Evolutionary conservation across 108 stramenopile species (phyloP), one percentile per base, ranked within the genome.

Genomic region (Tribonema minus): DNA sequence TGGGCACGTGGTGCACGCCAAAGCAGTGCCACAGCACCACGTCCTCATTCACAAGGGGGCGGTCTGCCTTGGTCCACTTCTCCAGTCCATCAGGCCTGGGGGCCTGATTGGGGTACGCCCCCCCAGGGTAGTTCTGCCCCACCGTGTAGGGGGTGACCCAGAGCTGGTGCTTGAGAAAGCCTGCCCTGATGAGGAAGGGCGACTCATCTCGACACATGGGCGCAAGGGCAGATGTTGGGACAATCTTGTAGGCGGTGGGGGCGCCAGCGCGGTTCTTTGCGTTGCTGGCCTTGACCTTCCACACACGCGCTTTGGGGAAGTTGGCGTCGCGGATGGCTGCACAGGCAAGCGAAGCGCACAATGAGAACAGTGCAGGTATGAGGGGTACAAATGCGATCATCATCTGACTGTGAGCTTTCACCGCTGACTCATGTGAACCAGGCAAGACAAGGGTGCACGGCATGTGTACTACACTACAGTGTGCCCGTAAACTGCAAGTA

Each of bases 211-310:
- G 46, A 15, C 15, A 9, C 46, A 54, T 54, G 20, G 46, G 46
- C 46, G 9, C 20, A 20, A 54, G 46, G 9, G 46, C 9, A 9
- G 46, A 54, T 54, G 46, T 88, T 0, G 89, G 89, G 7, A 85
- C 28, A 12, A 90, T 40, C 67, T 90, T 88, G 75, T 87, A 90
- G 15, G 89, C 81, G 0, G 72, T 70, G 0, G 20, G 20, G 46
- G 46, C 46, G 20, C 46, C 46, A 15, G 15, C 46, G 9, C 46
- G 9, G 46, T 54, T 54, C 9, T 20, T 9, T 54, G 46, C 20
- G 9, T 9, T 15, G 9, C 15, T 54, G 20, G 15, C 20, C 46
- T 54, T 54, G 46, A 54, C 20, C 46, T 54, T 54, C 46, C 46
- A 54, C 20, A 20, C 20, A 54, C 46, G 46, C 20, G 46, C 46